Evolutionary conservation across 805 yeast genomes (phyloP).

Genomic region (Kockiozyma suomiensis): DNA sequence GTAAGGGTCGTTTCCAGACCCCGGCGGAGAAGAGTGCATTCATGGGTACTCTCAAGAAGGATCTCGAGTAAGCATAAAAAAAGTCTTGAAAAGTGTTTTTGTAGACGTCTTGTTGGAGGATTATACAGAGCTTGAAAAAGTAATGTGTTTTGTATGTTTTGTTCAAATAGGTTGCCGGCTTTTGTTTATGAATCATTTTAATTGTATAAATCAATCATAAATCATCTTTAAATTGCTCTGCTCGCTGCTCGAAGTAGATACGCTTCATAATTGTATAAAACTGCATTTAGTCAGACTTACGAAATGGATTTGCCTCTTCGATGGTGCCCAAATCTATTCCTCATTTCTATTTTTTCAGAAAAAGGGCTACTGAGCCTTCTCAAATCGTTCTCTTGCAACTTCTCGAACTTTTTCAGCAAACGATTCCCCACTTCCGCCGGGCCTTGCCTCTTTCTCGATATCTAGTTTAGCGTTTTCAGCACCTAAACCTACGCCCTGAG

Average conservation of each 20-base stretch:
- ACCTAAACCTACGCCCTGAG: constrained; percentile 29
- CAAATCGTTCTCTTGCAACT: constrained; percentile 2
- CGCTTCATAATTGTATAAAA: too few relatives aligned
- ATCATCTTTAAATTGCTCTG: background rate
- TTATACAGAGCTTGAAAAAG: constrained; percentile 11
- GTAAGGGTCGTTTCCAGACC: constrained; percentile 99
- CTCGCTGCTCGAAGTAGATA: too few relatives aligned
- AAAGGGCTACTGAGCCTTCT: background rate
- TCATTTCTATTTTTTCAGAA: too few relatives aligned
- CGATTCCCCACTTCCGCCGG: background rate
- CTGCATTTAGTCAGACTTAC: too few relatives aligned
- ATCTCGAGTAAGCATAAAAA: constrained; percentile 23
- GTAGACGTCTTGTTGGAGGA: constrained; percentile 13
- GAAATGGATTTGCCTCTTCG: too few relatives aligned
- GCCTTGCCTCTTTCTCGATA: constrained; percentile 1
- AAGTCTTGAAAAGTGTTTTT: background rate
- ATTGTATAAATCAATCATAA: constrained; percentile 15
- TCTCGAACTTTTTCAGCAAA: constrained; percentile 9
- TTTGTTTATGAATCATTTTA: constrained; percentile 13
- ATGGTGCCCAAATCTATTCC: too few relatives aligned
- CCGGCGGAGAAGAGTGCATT: constrained; percentile 99
- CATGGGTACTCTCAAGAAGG: constrained; percentile 94
- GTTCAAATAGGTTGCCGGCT: constrained; percentile 20
- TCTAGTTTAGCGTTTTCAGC: constrained; percentile 15
- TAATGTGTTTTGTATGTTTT: constrained; percentile 11